Base-by-base conservation (phyloP, 306 rosid genomes). In the Echinosophora koreensis region DNA sequence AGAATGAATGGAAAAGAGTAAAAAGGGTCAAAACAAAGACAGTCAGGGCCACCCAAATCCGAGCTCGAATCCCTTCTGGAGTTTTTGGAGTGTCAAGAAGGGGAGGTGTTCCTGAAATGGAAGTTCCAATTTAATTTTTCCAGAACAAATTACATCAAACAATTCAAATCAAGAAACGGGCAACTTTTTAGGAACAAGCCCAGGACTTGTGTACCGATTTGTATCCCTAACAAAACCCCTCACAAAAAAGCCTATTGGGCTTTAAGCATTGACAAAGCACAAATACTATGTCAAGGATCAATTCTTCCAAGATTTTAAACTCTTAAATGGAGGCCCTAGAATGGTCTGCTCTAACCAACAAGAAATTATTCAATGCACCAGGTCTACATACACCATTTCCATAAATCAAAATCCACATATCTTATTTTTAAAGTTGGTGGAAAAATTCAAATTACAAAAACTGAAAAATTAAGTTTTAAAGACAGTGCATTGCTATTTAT, bases 21-120 rank as follows among this genome's bases (percentile, higher is more conserved):
- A 83, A 62, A 47, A 89, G 76, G 63, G 89, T 86, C 80, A 89
- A 44, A 67, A 90, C 86, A 88, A 95, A 87, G 57, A 90, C 87
- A 81, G 91, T 81, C 69, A 92, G 77, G 16, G 86, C 88, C 18
- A 87, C 81, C 81, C 89, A 61, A 68, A 88, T 68, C 82, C 83
- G 88, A 84, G 86, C 85, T 57, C 0, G 76, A 54, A 92, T 74
- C 62, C 87, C 89, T 78, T 84, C 89, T 0, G 93, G 81, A 46
- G 75, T 6, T 71, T 76, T 86, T 32, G 82, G 81, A 32, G 87
- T 27, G 28, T 78, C 51, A 18, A 78, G 77, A 54, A 74, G 75
- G 59, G 91, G 79, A 78, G 83, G 78, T 27, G 79, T 77, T 76
- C 97, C 99, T 95, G 88, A 69, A 74, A 73, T 69, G 41, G 62